Percentiles rank a stretch among this genome's conserved stretches.
Evolutionary conservation across 805 yeast genomes (phyloP).

Genomic region (Wickerhamomyces subpelliculosus): DNA sequence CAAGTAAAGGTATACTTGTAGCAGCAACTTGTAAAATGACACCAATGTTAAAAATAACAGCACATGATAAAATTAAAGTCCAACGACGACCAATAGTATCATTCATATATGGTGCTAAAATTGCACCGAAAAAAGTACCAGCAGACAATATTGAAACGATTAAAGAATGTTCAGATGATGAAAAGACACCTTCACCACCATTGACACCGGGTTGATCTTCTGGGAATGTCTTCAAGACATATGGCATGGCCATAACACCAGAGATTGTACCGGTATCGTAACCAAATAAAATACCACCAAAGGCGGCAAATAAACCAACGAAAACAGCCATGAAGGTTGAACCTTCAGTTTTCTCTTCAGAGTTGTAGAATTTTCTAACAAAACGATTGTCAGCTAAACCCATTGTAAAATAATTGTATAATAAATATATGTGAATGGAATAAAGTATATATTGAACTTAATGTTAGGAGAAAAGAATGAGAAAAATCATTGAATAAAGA

Average conservation of each 20-base stretch:
- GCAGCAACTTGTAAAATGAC: constrained; percentile 40
- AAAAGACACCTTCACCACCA: constrained; percentile 23
- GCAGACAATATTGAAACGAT: constrained; percentile 62
- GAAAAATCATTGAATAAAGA: too few relatives aligned
- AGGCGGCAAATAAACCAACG: constrained; percentile 56
- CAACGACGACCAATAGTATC: constrained; percentile 49
- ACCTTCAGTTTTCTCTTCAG: constrained; percentile 42
- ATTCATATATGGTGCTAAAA: constrained; percentile 49
- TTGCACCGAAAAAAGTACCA: constrained; percentile 68
- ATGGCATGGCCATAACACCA: constrained; percentile 59
- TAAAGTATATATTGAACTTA: too few relatives aligned
- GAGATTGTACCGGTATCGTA: constrained; percentile 64
- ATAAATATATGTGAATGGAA: too few relatives aligned
- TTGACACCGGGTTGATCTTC: constrained; percentile 19
- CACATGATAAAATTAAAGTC: constrained; percentile 34
- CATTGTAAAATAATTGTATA: too few relatives aligned
- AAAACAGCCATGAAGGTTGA: constrained; percentile 40
- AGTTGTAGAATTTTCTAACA: constrained; percentile 29
- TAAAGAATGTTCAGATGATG: constrained; percentile 43
- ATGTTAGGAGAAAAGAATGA: too few relatives aligned
- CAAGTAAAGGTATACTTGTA: constrained; percentile 38
- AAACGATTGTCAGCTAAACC: background rate
- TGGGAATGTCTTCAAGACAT: constrained; percentile 37
- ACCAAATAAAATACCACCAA: constrained; percentile 61
- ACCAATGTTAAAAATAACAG: constrained; percentile 45